Conservation (phyloP, 768 basidiomycete genomes). For the Collybia sordida region DNA sequence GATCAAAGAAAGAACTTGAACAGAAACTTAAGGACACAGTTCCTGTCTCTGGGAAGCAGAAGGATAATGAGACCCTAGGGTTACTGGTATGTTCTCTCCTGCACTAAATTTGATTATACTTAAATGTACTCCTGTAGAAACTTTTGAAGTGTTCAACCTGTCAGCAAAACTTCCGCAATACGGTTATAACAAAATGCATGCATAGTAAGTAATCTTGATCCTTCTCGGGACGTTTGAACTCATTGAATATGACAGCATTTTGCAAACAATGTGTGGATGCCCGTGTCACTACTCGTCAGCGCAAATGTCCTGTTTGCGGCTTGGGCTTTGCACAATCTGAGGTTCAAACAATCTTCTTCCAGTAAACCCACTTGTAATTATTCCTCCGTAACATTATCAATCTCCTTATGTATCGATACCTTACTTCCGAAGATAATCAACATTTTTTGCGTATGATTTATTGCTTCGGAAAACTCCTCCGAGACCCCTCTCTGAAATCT, state of each 20-base stretch:
- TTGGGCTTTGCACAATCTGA: constrained; percentile 81
- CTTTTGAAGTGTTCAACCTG: constrained; percentile 91
- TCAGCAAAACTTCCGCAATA: constrained; percentile 70
- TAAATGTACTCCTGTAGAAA: constrained; percentile 42
- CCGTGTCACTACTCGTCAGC: constrained; percentile 86
- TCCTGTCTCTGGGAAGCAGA: constrained; percentile 16
- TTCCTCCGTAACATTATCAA: too few relatives aligned
- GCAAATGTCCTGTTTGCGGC: constrained; percentile 92
- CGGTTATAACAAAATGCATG: constrained; percentile 86
- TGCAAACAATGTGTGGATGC: constrained; percentile 83
- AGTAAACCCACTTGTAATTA: constrained; percentile 26
- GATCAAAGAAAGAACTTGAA: constrained; percentile 52
- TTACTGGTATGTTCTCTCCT: constrained; percentile 47
- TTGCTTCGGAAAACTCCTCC: too few relatives aligned
- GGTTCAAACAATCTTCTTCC: constrained; percentile 53
- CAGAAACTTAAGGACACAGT: constrained; percentile 46
- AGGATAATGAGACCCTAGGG: constrained; percentile 8
- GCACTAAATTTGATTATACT: not conserved
- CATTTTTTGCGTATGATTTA: constrained; percentile 6
- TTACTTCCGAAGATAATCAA: not conserved
- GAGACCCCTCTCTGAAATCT: too few relatives aligned
- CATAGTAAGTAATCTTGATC: constrained; percentile 63
- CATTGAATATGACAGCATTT: constrained; percentile 55
- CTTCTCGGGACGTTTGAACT: not conserved
- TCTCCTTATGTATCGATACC: not conserved